phyloP scores from a whole-genome alignment of 306 rosid species.

The Cajanus cajan region DNA sequence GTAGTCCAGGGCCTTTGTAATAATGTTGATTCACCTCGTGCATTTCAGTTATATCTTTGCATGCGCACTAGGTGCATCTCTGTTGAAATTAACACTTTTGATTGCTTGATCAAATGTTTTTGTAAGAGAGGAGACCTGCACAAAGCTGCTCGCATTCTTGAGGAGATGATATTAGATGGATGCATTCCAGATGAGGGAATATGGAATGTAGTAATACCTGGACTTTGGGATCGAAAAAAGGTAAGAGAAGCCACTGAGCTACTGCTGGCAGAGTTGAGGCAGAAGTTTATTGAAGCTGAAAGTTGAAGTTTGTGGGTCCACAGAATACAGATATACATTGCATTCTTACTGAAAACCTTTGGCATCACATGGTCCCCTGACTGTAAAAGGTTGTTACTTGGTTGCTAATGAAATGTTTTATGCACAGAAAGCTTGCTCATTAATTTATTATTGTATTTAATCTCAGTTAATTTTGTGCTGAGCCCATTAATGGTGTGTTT shows the following conservation, averaged over 20 bases:
- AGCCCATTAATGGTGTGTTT: conserved; percentile 6
- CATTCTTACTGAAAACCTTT: conserved; percentile 18
- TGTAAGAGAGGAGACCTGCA: conserved; percentile 65
- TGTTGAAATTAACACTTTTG: conserved; percentile 50
- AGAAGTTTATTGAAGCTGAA: conserved; percentile 36
- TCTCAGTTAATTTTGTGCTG: neutral
- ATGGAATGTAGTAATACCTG: conserved; percentile 63
- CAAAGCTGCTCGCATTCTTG: conserved; percentile 69
- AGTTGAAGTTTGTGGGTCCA: conserved; percentile 24
- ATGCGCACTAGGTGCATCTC: conserved; percentile 75
- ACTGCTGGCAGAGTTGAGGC: conserved; percentile 53
- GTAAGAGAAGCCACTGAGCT: conserved; percentile 64
- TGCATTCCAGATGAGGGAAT: conserved; percentile 64
- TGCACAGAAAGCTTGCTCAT: neutral
- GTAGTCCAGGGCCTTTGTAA: conserved; percentile 74
- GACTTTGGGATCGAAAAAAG: conserved; percentile 69
- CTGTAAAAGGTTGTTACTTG: neutral
- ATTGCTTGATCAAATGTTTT: conserved; percentile 51
- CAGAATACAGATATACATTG: neutral
- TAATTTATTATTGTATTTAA: neutral
- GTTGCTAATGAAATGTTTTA: neutral
- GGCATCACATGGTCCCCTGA: neutral
- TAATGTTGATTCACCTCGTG: conserved; percentile 47
- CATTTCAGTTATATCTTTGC: conserved; percentile 76
- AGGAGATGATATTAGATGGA: conserved; percentile 80